These are phyloP conservation scores for Exserohilum turcica DNA, from an alignment of 2,329 filamentous ascomycete genomes.

Conservation along the genomic window DNA sequence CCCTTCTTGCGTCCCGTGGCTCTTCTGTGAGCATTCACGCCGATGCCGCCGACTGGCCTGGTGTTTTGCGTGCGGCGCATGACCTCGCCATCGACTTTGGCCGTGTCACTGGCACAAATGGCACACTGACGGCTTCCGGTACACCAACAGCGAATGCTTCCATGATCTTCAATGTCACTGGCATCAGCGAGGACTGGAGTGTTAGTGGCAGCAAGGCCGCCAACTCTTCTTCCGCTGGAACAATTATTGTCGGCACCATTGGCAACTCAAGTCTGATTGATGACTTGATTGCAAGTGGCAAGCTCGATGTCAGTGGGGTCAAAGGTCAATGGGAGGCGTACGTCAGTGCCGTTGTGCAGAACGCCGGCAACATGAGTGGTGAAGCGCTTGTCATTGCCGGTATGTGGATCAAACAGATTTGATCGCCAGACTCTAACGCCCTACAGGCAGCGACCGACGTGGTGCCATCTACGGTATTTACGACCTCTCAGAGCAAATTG, in stretches of 20 bases:
- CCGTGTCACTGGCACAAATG: conserved; percentile 69
- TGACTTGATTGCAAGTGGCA: conserved; percentile 58
- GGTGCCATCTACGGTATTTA: conserved; percentile 74
- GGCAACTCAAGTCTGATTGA: conserved; percentile 68
- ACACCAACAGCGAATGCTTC: conserved; percentile 54
- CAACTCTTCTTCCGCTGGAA: conserved; percentile 34
- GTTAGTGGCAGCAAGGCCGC: conserved; percentile 22
- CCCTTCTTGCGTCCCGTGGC: conserved; percentile 37
- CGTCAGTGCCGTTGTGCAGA: conserved; percentile 61
- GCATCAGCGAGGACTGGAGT: conserved; percentile 44
- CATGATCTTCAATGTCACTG: conserved; percentile 51
- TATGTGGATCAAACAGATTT: conserved; percentile 17
- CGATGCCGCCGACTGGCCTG: conserved; percentile 63
- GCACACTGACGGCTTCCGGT: conserved; percentile 60
- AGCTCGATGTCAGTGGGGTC: conserved; percentile 63
- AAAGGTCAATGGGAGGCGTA: conserved; percentile 73
- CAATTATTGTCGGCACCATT: conserved; percentile 72
- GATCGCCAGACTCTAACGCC: conserved; percentile 11
- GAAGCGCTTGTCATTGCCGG: conserved; percentile 69
- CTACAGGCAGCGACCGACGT: conserved; percentile 62
- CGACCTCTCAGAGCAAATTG: conserved; percentile 73
- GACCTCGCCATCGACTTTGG: conserved; percentile 73
- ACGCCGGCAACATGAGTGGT: conserved; percentile 61
- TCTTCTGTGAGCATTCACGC: conserved; percentile 41
- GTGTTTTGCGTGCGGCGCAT: conserved; percentile 69